Evolutionary conservation across 805 yeast genomes (phyloP).

Genomic region (Wickerhamiella dianesei): DNA sequence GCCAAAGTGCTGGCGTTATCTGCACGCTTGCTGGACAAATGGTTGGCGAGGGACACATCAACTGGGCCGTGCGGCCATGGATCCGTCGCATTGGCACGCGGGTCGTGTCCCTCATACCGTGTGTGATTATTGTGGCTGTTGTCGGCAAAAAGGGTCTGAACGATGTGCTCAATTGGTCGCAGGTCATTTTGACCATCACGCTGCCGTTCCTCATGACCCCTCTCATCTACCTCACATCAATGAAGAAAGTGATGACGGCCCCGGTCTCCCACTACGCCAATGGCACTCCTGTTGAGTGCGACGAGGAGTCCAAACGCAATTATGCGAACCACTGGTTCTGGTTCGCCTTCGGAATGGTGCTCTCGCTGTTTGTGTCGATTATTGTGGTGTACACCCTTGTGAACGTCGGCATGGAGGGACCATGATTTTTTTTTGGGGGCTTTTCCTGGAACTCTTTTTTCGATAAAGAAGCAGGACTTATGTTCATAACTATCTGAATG

Average conservation of each 20-base stretch:
- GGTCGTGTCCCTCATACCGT: slow-evolving; percentile 66
- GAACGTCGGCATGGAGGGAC: slow-evolving; percentile 26
- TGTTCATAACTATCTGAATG: too few relatives aligned
- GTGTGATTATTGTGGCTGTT: slow-evolving; percentile 53
- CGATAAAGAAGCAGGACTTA: too few relatives aligned
- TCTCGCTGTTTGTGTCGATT: slow-evolving; percentile 63
- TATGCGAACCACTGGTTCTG: slow-evolving; percentile 46
- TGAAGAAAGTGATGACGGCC: slow-evolving; percentile 47
- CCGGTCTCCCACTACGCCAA: slow-evolving; percentile 10
- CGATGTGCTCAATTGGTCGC: slow-evolving; percentile 68
- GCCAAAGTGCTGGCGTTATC: slow-evolving; percentile 83
- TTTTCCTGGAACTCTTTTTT: too few relatives aligned
- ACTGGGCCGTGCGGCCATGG: slow-evolving; percentile 75
- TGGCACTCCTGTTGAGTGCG: slow-evolving; percentile 1
- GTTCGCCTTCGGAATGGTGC: slow-evolving; percentile 35
- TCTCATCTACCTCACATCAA: slow-evolving; percentile 65
- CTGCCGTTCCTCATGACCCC: slow-evolving; percentile 81
- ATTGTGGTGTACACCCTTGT: slow-evolving; percentile 55
- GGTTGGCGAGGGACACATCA: slow-evolving; percentile 79
- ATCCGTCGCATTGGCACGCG: slow-evolving; percentile 65
- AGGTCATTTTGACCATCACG: slow-evolving; percentile 67
- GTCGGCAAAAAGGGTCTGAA: slow-evolving; percentile 65
- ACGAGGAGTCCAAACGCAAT: slow-evolving; percentile 15
- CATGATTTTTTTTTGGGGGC: not conserved
- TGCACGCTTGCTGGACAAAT: slow-evolving; percentile 91